Percentiles rank a stretch among this genome's conserved stretches.
Conservation (phyloP, 495 filamentous ascomycete genomes). For the Neurospora pannonica region DNA sequence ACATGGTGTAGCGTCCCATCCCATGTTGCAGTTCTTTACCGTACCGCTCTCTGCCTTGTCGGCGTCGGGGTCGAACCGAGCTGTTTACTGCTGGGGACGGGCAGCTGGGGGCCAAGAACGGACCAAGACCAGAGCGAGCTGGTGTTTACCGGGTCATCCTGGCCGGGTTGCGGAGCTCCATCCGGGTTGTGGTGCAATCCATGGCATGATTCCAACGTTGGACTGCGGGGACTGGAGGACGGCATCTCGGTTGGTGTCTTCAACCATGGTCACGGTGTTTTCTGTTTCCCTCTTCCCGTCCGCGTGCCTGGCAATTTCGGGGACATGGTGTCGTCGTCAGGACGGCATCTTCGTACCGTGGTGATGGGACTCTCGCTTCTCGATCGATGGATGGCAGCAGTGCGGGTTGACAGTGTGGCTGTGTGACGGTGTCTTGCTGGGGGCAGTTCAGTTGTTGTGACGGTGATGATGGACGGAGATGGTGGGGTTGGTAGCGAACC, state of each 20-base stretch:
- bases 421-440: background rate
- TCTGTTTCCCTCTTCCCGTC: conserved; percentile 6
- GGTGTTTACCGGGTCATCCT: background rate
- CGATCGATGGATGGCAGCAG: background rate
- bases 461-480: background rate
- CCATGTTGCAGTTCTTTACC: background rate
- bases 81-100: background rate
- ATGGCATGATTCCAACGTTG: background rate
- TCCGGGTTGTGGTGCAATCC: background rate
- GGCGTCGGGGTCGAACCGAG: background rate
- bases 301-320: conserved; percentile 8
- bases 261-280: background rate
- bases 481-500: background rate
- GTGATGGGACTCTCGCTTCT: background rate
- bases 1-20: background rate
- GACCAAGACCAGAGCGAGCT: background rate
- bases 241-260: background rate
- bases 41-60: background rate
- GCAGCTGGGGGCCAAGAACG: background rate
- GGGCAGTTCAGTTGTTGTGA: background rate
- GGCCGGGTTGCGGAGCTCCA: background rate
- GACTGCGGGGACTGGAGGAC: background rate
- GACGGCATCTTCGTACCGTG: background rate
- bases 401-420: background rate
- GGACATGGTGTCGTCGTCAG: background rate